Evolutionary conservation across 495 filamentous ascomycete genomes (phyloP), one percentile per base, ranked within the genome.

Genomic region (Hypomontagnella monticulosa): DNA sequence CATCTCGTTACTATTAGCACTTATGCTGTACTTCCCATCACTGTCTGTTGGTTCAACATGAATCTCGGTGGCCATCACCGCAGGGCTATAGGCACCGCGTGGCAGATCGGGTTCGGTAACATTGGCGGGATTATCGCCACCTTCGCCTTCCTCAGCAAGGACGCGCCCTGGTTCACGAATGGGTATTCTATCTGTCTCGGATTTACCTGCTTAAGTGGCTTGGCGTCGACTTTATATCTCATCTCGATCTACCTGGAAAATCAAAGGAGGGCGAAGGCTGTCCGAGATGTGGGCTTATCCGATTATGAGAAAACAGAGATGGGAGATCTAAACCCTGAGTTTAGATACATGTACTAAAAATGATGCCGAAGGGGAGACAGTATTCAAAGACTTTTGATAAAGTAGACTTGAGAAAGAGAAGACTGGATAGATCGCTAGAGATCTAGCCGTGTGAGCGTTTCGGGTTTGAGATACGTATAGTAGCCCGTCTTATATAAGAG

Each of bases 31-130:
- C 91, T 94, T 87, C 93, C 92, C 0, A 85, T 97, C 9, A 83
- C 91, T 36, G 86, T 96, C 0, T 97, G 93, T 73, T 99, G 93
- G 93, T 97, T 93, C 76, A 90, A 89, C 62, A 96, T 96, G 87
- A 97, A 97, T 65, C 78, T 96, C 16, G 90, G 90, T 1, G 93
- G 93, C 2, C 94, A 99, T 73, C 91, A 93, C 55, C 84, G 93
- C 1, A 84, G 93, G 12, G 82, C 89, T 38, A 87, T 99, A 3
- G 95, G 93, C 6, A 86, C 87, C 3, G 95, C 91, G 5, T 97
- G 89, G 90, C 93, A 97, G 73, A 80, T 97, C 41, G 93, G 90
- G 0, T 96, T 96, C 65, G 94, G 94, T n/a, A 97, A 97, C 67
- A 90, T 93, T 61, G 93, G 93, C 36, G 95, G 94, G 11, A 96